Base-by-base conservation (phyloP, 139 green algal genomes). In the Deuterostichococcus epilithicus region DNA sequence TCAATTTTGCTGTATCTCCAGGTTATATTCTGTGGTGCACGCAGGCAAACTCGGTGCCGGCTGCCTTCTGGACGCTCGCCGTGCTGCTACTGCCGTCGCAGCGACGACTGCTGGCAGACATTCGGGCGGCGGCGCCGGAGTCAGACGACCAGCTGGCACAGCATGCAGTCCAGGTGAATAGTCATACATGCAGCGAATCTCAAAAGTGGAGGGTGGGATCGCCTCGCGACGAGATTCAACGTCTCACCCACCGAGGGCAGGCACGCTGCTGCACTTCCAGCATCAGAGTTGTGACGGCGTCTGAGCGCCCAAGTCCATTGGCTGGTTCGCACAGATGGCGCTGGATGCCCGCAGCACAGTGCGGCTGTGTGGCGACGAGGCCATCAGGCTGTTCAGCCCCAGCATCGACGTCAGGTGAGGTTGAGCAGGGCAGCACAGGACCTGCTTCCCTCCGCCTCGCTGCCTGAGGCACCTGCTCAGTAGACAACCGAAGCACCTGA, bases 51-150 rank as follows among this genome's bases (percentile, higher is more conserved):
- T 88, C 81, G 0, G 78, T 90, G 15, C 86, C 89, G 23, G 77
- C 85, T 26, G 66, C 81, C 18, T 93, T 94, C 66, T 95, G 91
- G 91, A 35, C 84, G 0, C 22, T 89, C 0, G 88, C 78, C 6
- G 87, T 94, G 68, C 81, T 95, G 75, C 76, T 92, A 75, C 87
- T 93, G 42, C 89, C 88, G 2, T 82, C 91, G 42, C 83, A 94
- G 72, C 1, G 1, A 2, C 18, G 25, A 0, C 76, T 91, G 39
- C 36, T 75, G 45, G 52, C 74, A 25, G 65, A 47, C 23, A 68
- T 84, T 1, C 37, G 44, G 35, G 1, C 1, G 25, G 28, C 65
- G 37, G 36, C 73, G 6, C 3, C 63, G 20, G 36, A 5, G n/a
- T 37, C 30, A 23, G 23, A 45, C n/a, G 45, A 34, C 59, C 66